Conservation (phyloP, 2,329 filamentous ascomycete genomes). For the Zymoseptoria pseudotritici region DNA sequence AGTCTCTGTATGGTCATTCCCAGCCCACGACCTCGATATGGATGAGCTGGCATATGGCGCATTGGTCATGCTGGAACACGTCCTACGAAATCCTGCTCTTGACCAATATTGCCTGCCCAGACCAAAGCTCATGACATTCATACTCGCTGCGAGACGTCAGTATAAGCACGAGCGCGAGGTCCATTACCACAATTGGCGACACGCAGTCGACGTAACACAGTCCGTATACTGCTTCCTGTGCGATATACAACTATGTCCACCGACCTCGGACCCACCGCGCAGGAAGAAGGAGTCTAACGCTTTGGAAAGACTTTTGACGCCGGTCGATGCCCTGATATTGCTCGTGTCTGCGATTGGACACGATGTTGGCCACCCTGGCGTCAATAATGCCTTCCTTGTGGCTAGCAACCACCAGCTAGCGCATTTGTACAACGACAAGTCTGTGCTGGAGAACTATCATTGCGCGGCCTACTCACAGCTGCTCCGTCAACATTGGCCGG, state of each 20-base stretch:
- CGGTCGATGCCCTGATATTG: conserved; percentile 81
- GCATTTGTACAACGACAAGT: conserved; percentile 93
- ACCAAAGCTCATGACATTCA: conserved; percentile 67
- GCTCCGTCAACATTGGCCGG: conserved; percentile 82
- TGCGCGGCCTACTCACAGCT: conserved; percentile 97
- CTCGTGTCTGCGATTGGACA: conserved; percentile 95
- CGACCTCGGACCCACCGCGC: conserved; percentile 52
- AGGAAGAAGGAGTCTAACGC: conserved; percentile 36
- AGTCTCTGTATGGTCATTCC: conserved; percentile 78
- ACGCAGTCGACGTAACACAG: conserved; percentile 92
- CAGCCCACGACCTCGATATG: conserved; percentile 79
- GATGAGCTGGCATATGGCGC: conserved; percentile 83
- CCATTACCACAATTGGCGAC: conserved; percentile 89
- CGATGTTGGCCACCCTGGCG: conserved; percentile 92
- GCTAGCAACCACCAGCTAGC: conserved; percentile 87
- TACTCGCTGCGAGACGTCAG: conserved; percentile 82
- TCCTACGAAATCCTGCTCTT: conserved; percentile 71
- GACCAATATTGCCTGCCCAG: conserved; percentile 48
- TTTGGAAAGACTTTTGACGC: conserved; percentile 69
- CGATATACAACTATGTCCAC: conserved; percentile 50
- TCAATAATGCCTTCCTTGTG: conserved; percentile 94
- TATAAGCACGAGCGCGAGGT: conserved; percentile 61
- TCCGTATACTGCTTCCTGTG: conserved; percentile 88
- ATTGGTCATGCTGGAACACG: conserved; percentile 84
- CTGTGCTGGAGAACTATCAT: conserved; percentile 93